Conservation (phyloP, 176 grass and related monocot genomes). For the Rhipidocladum racemiflorum region DNA sequence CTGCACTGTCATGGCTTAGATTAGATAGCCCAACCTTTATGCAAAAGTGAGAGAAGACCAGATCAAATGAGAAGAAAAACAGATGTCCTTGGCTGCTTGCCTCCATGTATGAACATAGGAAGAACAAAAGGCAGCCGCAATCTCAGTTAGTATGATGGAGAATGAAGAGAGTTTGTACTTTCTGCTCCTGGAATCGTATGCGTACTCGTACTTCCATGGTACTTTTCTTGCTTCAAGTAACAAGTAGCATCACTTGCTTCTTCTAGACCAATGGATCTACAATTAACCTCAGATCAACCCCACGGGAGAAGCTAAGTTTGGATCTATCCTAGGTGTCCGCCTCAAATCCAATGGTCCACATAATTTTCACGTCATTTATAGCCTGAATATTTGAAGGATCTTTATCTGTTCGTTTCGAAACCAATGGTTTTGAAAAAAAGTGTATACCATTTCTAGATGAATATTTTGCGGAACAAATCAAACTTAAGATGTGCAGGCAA, state of each 20-base stretch:
- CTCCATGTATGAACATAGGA: constrained; percentile 35
- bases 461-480: neutral
- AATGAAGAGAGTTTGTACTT: constrained; percentile 26
- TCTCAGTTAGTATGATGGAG: constrained; percentile 19
- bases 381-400: neutral
- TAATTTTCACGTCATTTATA: neutral
- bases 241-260: neutral
- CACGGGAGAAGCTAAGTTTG: neutral
- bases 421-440: neutral
- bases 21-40: constrained; percentile 22
- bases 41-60: neutral
- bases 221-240: constrained; percentile 37
- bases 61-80: neutral
- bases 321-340: neutral
- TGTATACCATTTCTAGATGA: neutral
- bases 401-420: neutral
- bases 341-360: neutral
- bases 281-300: neutral
- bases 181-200: constrained; percentile 22
- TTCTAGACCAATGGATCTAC: constrained; percentile 16
- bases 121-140: constrained; percentile 37
- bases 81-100: neutral
- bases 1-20: constrained; percentile 21
- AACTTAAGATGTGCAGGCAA: neutral
- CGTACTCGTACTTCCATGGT: constrained; percentile 4